phyloP scores from a whole-genome alignment of 2,329 filamentous ascomycete genomes.

The Trematosphaeria pertusa region DNA sequence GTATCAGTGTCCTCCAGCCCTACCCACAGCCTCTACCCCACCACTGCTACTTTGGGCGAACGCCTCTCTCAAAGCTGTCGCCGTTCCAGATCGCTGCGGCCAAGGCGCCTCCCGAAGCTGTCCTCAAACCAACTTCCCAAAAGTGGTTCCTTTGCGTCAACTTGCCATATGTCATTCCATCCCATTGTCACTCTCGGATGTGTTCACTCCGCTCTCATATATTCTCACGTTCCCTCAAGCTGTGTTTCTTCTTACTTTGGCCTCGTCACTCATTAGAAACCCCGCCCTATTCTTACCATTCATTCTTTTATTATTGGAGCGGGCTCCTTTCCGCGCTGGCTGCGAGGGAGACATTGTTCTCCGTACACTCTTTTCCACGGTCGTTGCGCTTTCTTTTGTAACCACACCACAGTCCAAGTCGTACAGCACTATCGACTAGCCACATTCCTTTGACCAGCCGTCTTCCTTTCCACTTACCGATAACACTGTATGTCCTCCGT shows the following conservation, averaged over 20 bases:
- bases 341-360: slow-evolving; percentile 45
- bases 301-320: slow-evolving; percentile 43
- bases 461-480: slow-evolving; percentile 28
- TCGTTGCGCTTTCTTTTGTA: slow-evolving; percentile 31
- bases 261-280: slow-evolving; percentile 48
- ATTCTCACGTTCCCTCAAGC: slow-evolving; percentile 41
- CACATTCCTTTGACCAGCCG: slow-evolving; percentile 44
- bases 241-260: slow-evolving; percentile 44
- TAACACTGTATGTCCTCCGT: slow-evolving; percentile 35
- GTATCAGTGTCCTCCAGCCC: no score
- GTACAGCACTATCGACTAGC: slow-evolving; percentile 43
- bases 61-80: slow-evolving; percentile 44
- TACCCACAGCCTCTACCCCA: slow-evolving; percentile 41
- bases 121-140: slow-evolving; percentile 45
- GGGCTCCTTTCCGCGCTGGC: slow-evolving; percentile 50
- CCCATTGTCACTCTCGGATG: slow-evolving; percentile 41
- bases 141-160: slow-evolving; percentile 47
- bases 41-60: slow-evolving; percentile 47
- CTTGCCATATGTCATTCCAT: slow-evolving; percentile 40
- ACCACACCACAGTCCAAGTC: slow-evolving; percentile 34
- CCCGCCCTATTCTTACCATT: slow-evolving; percentile 38
- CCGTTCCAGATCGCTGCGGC: slow-evolving; percentile 51
- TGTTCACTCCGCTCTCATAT: slow-evolving; percentile 44
- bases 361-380: slow-evolving; percentile 47
- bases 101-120: slow-evolving; percentile 49